These are phyloP conservation scores for Abrus pulchellus DNA, from an alignment of 306 rosid species.

Conservation along the genomic window DNA sequence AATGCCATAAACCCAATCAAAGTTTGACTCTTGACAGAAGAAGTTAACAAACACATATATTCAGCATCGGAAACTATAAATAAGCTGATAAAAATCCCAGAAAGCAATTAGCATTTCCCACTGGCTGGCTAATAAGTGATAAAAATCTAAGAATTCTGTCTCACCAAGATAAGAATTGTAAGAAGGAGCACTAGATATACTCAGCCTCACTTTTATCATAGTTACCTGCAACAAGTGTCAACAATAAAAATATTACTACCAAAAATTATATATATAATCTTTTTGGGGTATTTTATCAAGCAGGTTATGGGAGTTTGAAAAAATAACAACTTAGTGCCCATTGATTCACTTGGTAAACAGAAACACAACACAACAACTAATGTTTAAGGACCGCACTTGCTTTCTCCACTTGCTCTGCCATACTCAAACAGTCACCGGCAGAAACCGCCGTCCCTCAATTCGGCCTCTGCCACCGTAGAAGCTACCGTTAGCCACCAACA, in stretches of 20 bases:
- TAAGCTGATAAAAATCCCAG: conserved; percentile 5
- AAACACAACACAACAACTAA: background rate
- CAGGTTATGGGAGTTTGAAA: conserved; percentile 7
- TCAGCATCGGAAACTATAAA: background rate
- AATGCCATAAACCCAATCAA: background rate
- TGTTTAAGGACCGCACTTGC: background rate
- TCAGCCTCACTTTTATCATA: conserved; percentile 6
- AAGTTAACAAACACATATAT: background rate
- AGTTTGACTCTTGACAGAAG: conserved; percentile 8
- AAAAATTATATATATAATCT: background rate
- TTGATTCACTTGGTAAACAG: background rate
- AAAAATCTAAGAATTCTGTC: background rate
- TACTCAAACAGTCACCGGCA: too few species aligned
- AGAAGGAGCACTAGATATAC: conserved; percentile 27
- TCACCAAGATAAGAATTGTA: conserved; percentile 29
- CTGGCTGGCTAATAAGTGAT: background rate
- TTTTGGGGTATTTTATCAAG: conserved; percentile 14
- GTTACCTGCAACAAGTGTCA: conserved; percentile 9
- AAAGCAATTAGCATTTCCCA: background rate
- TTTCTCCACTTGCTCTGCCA: background rate
- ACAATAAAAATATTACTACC: background rate
- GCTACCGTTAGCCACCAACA: background rate
- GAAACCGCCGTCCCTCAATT: background rate
- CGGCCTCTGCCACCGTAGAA: background rate
- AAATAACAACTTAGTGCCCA: background rate